Percentiles rank a stretch among this genome's conserved stretches.
Evolutionary conservation across 2,329 filamentous ascomycete genomes (phyloP).

Genomic region (Cercospora zeina): DNA sequence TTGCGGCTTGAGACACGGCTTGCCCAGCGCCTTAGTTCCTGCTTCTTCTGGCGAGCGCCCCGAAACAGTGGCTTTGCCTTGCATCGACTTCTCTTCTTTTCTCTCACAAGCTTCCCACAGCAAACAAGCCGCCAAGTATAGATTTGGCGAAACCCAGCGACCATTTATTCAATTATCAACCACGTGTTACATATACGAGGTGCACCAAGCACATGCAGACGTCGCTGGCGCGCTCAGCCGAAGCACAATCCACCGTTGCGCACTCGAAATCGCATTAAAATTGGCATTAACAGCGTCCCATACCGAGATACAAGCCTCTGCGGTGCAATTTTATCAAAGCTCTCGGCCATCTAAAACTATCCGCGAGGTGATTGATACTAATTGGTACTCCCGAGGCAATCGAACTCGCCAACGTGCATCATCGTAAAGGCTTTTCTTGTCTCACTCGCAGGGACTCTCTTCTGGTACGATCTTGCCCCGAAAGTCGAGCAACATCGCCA

Average conservation of each 20-base stretch:
- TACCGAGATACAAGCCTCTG: too few species aligned
- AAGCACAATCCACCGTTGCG: neutral
- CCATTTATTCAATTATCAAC: neutral
- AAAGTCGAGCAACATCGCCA: neutral
- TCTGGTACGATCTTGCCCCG: neutral
- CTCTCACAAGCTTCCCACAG: neutral
- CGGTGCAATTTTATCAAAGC: too few species aligned
- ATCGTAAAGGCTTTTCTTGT: too few species aligned
- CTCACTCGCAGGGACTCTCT: too few species aligned
- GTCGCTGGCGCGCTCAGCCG: neutral
- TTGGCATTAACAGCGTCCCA: too few species aligned
- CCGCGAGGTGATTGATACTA: too few species aligned
- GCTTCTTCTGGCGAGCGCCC: constrained; percentile 3
- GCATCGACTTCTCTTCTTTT: neutral
- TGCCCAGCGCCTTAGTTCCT: constrained; percentile 14
- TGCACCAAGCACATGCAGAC: neutral
- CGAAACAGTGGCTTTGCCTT: neutral
- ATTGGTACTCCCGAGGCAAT: too few species aligned
- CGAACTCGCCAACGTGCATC: too few species aligned
- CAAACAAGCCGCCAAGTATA: neutral
- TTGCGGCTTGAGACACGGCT: neutral
- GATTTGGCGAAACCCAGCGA: neutral
- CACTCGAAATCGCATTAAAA: too few species aligned
- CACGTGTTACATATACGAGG: too few species aligned
- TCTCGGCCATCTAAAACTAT: too few species aligned